Base-by-base conservation (phyloP, 257 asterid species). In the Ehretia macrophylla region DNA sequence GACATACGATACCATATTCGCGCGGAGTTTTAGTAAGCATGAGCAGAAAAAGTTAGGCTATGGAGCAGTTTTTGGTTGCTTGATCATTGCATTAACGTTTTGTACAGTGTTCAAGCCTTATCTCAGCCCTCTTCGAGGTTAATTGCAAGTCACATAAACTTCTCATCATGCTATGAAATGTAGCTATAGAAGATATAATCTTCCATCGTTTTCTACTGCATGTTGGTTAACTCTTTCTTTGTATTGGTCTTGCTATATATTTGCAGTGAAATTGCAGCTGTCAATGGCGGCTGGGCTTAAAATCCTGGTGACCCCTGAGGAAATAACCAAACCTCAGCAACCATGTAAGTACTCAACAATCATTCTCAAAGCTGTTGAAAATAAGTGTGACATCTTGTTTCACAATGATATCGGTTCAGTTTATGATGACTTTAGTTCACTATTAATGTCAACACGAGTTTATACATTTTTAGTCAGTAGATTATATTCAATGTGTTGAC, bases 1-100 rank as follows among this genome's bases (percentile, higher is more conserved):
- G 70, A 84, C 80, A 89, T 79, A 86, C 48, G 85, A 81, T 78
- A 87, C 95, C 55, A 77, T 86, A 17, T 68, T 86, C 16, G 75
- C 87, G 10, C 84, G 82, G 64, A 84, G 93, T 57, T 81, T 86
- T 63, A 81, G 77, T 47, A 58, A 63, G 10, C 49, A 72, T 55
- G 90, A 86, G 23, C 85, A 87, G 59, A 81, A 58, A 56, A 59
- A 80, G 58, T 72, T 86, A 51, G 77, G 85, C 11, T 77, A 58
- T 19, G 65, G 67, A 22, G 93, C 84, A 8, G 54, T 79, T 22
- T 3, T 80, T 17, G 17, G 80, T 45, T 60, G 80, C 51, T 52
- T 80, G 51, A 5, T 78, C 11, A 23, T 76, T 47, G 81, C 70
- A 4, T 63, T 79, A 5, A 77, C 71, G 55, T 65, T 68, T 63